Conservation (phyloP, 1,139 yeast species). For the Pneumocystis wakefieldiae region DNA sequence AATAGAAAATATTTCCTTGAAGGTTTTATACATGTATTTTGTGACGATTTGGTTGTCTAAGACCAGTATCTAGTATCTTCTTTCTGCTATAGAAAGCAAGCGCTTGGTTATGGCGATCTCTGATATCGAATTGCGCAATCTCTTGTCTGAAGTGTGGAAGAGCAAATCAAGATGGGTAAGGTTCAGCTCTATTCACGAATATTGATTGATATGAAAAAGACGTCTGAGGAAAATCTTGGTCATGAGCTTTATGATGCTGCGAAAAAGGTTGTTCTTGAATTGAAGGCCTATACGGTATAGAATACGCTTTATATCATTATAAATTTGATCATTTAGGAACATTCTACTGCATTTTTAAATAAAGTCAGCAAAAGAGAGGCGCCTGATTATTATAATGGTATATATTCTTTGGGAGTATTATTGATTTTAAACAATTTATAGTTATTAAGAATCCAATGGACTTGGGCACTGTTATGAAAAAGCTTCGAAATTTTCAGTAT, state of each 20-base stretch:
- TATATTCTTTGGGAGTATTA: background rate
- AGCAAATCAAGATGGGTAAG: constrained; percentile 89
- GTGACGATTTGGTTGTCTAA: background rate
- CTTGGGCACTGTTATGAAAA: constrained; percentile 81
- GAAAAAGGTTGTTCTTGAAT: constrained; percentile 80
- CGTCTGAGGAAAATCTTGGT: constrained; percentile 80
- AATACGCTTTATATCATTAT: background rate
- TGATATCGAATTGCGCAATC: constrained; percentile 71
- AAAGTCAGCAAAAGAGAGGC: constrained; percentile 95
- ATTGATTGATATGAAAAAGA: constrained; percentile 16
- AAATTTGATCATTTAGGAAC: constrained; percentile 28
- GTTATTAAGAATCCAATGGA: constrained; percentile 94
- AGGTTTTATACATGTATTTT: background rate
- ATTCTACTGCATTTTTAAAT: constrained; percentile 87
- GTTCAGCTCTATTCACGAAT: background rate
- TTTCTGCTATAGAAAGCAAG: constrained; percentile 61
- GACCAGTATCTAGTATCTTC: constrained; percentile 33
- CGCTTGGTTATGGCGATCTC: constrained; percentile 60
- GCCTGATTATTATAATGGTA: constrained; percentile 29
- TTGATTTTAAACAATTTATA: constrained; percentile 44
- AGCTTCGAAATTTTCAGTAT: constrained; percentile 66
- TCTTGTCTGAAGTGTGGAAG: constrained; percentile 83
- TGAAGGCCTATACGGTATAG: constrained; percentile 65
- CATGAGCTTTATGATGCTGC: constrained; percentile 96
- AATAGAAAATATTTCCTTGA: background rate